A percentile compares a stretch with the other conserved stretches of the same genome.
phyloP scores from a whole-genome alignment of 1,284 basidiomycete species.

The Neonothopanus nambi region DNA sequence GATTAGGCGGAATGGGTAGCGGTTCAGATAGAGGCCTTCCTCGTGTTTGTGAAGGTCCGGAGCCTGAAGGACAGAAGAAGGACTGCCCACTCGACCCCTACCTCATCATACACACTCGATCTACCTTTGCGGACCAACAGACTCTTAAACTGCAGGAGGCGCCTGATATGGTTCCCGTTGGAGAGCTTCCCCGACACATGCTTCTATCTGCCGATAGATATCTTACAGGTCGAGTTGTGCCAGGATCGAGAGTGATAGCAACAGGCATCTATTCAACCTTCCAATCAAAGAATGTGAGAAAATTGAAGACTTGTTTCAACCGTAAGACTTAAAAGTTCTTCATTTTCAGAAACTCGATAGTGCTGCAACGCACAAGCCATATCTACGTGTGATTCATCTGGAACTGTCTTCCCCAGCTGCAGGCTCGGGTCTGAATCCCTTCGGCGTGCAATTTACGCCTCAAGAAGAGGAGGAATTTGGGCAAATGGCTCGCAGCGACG shows the following conservation, averaged over 20 bases:
- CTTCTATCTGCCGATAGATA: slow-evolving; percentile 90
- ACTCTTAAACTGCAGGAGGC: slow-evolving; percentile 98
- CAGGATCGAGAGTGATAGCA: slow-evolving; percentile 91
- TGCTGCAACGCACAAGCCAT: slow-evolving; percentile 88
- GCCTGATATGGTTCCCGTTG: slow-evolving; percentile 99
- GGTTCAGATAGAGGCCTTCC: slow-evolving; percentile 84
- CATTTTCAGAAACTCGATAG: slow-evolving; percentile 66
- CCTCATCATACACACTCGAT: slow-evolving; percentile 94
- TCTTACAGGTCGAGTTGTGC: slow-evolving; percentile 89
- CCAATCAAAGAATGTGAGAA: slow-evolving; percentile 75
- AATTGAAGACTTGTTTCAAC: slow-evolving; percentile 14
- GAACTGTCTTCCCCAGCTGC: slow-evolving; percentile 82
- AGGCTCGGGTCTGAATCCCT: slow-evolving; percentile 71
- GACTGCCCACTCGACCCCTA: slow-evolving; percentile 97
- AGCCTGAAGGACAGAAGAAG: slow-evolving; percentile 78
- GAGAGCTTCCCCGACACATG: slow-evolving; percentile 96
- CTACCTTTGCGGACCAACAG: slow-evolving; percentile 94
- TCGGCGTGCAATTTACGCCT: slow-evolving; percentile 85
- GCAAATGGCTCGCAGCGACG: slow-evolving; percentile 86
- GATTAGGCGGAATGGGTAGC: slow-evolving; percentile 83
- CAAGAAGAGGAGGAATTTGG: slow-evolving; percentile 98
- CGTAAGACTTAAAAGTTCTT: neutral
- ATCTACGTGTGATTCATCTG: slow-evolving; percentile 91
- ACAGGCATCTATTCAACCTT: slow-evolving; percentile 99
- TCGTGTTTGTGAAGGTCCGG: slow-evolving; percentile 75